Percentiles rank a stretch among this genome's conserved stretches.
phyloP scores from a whole-genome alignment of 108 stramenopile species.

The Nitzschia putrida region DNA sequence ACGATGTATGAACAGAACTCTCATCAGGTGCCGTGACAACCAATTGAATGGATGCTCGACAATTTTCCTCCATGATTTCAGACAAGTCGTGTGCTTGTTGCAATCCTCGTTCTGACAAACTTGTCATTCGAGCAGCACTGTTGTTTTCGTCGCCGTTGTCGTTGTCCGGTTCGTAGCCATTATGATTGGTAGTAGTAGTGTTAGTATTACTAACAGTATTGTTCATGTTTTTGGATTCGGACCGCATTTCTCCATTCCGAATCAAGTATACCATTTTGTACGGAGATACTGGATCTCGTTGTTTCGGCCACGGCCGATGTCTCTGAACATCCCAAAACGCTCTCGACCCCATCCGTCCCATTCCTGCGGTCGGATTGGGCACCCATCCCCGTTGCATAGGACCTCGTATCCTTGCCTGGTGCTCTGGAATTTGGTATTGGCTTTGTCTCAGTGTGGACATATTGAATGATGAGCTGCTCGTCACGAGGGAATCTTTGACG shows the following conservation, averaged over 20 bases:
- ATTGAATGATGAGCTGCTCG: too few relatives aligned
- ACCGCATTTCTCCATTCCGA: constrained; percentile 43
- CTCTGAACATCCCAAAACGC: constrained; percentile 7
- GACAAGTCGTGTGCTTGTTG: constrained; percentile 9
- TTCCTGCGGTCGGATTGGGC: constrained; percentile 10
- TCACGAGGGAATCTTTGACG: too few relatives aligned
- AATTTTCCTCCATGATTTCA: background rate
- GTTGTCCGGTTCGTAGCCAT: too few relatives aligned
- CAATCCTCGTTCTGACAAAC: constrained; percentile 20
- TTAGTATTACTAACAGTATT: too few relatives aligned
- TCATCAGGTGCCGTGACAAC: constrained; percentile 36
- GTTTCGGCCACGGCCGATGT: constrained; percentile 5
- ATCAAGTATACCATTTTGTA: constrained; percentile 41
- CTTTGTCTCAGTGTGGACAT: too few relatives aligned
- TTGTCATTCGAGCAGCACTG: background rate
- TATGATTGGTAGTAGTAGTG: too few relatives aligned
- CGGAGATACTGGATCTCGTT: constrained; percentile 13
- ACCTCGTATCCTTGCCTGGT: too few relatives aligned
- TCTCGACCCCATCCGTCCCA: constrained; percentile 11
- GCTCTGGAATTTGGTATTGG: too few relatives aligned
- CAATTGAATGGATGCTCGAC: constrained; percentile 16
- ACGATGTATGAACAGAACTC: constrained; percentile 32
- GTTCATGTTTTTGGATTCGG: constrained; percentile 19
- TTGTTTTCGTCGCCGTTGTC: too few relatives aligned
- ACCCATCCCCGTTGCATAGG: constrained; percentile 15